These are phyloP conservation scores for Daedaleopsis nitida DNA, from an alignment of 768 basidiomycete genomes.

Conservation along the genomic window DNA sequence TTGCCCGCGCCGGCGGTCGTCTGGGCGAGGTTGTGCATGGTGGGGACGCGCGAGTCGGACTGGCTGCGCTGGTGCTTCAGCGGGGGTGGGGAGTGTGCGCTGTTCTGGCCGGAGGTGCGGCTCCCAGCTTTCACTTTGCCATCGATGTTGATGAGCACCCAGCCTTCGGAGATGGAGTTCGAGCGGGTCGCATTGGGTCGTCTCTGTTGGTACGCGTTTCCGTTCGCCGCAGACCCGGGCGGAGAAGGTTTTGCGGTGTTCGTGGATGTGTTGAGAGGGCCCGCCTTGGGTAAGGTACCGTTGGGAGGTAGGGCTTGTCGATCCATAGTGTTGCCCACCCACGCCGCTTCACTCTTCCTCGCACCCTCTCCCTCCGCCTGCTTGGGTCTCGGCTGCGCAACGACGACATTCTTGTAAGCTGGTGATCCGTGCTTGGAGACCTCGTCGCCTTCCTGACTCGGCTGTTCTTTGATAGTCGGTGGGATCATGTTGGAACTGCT, in stretches of 20 bases:
- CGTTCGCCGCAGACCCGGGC: neutral
- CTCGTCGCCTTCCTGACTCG: slow-evolving; percentile 22
- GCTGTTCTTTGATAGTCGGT: slow-evolving; percentile 27
- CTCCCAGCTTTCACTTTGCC: slow-evolving; percentile 9
- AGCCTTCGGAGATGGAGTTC: slow-evolving; percentile 27
- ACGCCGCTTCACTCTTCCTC: slow-evolving; percentile 65
- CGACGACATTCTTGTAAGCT: slow-evolving; percentile 37
- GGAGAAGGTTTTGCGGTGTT: neutral
- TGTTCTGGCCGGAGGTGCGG: slow-evolving; percentile 3
- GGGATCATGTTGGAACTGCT: slow-evolving; percentile 21
- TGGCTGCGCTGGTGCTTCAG: slow-evolving; percentile 23
- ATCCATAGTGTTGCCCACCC: slow-evolving; percentile 50
- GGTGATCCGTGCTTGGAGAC: slow-evolving; percentile 14
- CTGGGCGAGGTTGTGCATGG: slow-evolving; percentile 15
- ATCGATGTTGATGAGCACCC: slow-evolving; percentile 34
- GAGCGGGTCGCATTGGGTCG: slow-evolving; percentile 5
- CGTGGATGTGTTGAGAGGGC: neutral
- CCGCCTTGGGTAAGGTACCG: slow-evolving; percentile 6
- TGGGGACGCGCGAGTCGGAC: slow-evolving; percentile 28
- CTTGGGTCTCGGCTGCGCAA: slow-evolving; percentile 56
- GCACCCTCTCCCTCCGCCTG: slow-evolving; percentile 41
- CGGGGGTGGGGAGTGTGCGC: slow-evolving; percentile 15
- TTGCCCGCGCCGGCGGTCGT: slow-evolving; percentile 19
- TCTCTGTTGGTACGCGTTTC: neutral
- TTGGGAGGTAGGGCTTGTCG: slow-evolving; percentile 3